Conservation (phyloP, 306 rosid species). For the Biancaea sappan region DNA sequence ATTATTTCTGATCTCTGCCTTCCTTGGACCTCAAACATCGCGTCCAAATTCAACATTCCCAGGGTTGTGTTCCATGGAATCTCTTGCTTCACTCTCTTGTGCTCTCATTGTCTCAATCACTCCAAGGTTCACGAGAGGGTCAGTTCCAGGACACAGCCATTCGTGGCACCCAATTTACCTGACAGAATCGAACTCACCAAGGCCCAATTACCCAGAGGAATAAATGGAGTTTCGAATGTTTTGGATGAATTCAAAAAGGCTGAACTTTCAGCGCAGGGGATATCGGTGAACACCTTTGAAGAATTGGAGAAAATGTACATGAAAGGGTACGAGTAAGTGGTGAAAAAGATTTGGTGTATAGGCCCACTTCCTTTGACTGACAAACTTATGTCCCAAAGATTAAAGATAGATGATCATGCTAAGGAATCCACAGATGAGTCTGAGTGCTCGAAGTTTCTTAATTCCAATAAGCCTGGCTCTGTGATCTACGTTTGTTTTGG, state of each 20-base stretch:
- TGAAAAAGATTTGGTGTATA: conserved; percentile 59
- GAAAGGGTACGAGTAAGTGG: conserved; percentile 41
- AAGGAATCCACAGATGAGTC: conserved; percentile 33
- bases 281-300: conserved; percentile 60
- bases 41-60: conserved; percentile 55
- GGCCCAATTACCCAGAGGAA: conserved; percentile 63
- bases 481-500: conserved; percentile 71
- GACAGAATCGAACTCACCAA: conserved; percentile 54
- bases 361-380: conserved; percentile 67
- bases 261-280: conserved; percentile 51
- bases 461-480: conserved; percentile 50
- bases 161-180: conserved; percentile 56
- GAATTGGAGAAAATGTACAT: conserved; percentile 49
- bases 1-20: conserved; percentile 57
- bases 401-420: conserved; percentile 38
- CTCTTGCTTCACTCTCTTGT: conserved; percentile 62
- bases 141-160: conserved; percentile 48
- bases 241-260: conserved; percentile 49
- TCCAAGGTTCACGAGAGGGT: conserved; percentile 45
- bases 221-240: conserved; percentile 15
- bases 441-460: conserved; percentile 51
- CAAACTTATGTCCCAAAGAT: conserved; percentile 40
- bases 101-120: conserved; percentile 48
- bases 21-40: conserved; percentile 53
- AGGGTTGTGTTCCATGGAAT: conserved; percentile 60